Evolutionary conservation across 2,329 filamentous ascomycete species (phyloP).

Genomic region (Aspergillus calidoustus): DNA sequence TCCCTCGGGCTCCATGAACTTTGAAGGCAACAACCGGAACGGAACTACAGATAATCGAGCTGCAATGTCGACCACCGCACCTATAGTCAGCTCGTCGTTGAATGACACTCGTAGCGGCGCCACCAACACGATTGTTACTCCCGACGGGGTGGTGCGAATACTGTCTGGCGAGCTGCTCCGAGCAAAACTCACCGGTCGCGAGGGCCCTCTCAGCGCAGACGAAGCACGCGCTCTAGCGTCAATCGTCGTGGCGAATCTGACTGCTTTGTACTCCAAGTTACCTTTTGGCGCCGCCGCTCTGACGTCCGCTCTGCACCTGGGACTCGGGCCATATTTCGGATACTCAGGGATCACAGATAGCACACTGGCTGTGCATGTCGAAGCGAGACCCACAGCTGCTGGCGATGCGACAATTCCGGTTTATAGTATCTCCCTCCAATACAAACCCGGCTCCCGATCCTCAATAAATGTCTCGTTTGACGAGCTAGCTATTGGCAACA

Average conservation of each 20-base stretch:
- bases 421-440: slow-evolving; percentile 35
- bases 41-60: slow-evolving; percentile 16
- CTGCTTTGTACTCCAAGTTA: slow-evolving; percentile 33
- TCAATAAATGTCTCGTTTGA: slow-evolving; percentile 33
- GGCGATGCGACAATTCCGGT: slow-evolving; percentile 14
- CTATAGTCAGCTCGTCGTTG: slow-evolving; percentile 11
- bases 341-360: slow-evolving; percentile 27
- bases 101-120: slow-evolving; percentile 16
- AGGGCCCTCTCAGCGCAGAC: slow-evolving; percentile 31
- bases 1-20: slow-evolving; percentile 22
- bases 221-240: slow-evolving; percentile 40
- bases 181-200: slow-evolving; percentile 35
- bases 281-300: slow-evolving; percentile 29
- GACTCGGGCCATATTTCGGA: slow-evolving; percentile 42
- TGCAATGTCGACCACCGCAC: slow-evolving; percentile 6
- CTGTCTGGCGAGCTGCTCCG: slow-evolving; percentile 39
- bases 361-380: slow-evolving; percentile 34
- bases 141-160: slow-evolving; percentile 38
- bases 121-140: slow-evolving; percentile 24
- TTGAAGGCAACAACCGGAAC: slow-evolving; percentile 23
- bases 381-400: slow-evolving; percentile 13
- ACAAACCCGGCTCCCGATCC: slow-evolving; percentile 30
- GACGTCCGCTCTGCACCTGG: slow-evolving; percentile 42
- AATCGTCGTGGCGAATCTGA: slow-evolving; percentile 37
- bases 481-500: slow-evolving; percentile 20